Evolutionary conservation across 352 stramenopile species (phyloP).

Genomic region (Globisporangium nodosum): DNA sequence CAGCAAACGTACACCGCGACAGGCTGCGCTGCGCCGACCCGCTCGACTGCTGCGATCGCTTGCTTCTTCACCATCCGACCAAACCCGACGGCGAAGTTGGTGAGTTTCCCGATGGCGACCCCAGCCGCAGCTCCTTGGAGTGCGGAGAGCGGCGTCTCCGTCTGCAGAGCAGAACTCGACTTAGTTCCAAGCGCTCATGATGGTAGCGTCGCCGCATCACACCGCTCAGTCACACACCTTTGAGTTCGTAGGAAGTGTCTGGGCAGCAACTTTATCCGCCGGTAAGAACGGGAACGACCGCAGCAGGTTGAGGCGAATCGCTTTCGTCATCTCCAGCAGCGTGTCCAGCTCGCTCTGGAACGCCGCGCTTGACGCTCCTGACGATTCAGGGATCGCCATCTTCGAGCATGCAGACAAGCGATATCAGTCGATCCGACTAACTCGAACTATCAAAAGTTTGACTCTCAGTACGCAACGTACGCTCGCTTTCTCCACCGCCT

Average conservation of each 20-base stretch:
- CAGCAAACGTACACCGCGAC: slow-evolving; percentile 35
- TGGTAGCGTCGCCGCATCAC: not conserved
- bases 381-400: slow-evolving; percentile 50
- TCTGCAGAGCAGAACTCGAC: not conserved
- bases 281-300: slow-evolving; percentile 63
- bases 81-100: slow-evolving; percentile 76
- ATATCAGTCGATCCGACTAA: not conserved
- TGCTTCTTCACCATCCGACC: slow-evolving; percentile 84
- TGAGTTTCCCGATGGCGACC: slow-evolving; percentile 60
- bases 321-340: slow-evolving; percentile 40
- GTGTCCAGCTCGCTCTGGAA: slow-evolving; percentile 54
- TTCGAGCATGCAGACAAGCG: slow-evolving; percentile 15
- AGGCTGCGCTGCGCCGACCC: slow-evolving; percentile 52
- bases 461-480: slow-evolving; percentile 18
- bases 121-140: slow-evolving; percentile 16
- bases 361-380: slow-evolving; percentile 33
- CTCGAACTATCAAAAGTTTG: too few species aligned
- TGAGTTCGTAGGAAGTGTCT: not conserved
- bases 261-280: slow-evolving; percentile 12
- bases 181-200: not conserved
- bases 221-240: slow-evolving; percentile 5
- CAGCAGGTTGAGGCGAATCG: slow-evolving; percentile 40
- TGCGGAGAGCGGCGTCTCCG: not conserved
- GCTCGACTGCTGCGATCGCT: slow-evolving; percentile 74
- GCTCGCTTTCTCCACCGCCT: slow-evolving; percentile 61